phyloP scores from a whole-genome alignment of 768 basidiomycete species.

The Lepiota venenata region DNA sequence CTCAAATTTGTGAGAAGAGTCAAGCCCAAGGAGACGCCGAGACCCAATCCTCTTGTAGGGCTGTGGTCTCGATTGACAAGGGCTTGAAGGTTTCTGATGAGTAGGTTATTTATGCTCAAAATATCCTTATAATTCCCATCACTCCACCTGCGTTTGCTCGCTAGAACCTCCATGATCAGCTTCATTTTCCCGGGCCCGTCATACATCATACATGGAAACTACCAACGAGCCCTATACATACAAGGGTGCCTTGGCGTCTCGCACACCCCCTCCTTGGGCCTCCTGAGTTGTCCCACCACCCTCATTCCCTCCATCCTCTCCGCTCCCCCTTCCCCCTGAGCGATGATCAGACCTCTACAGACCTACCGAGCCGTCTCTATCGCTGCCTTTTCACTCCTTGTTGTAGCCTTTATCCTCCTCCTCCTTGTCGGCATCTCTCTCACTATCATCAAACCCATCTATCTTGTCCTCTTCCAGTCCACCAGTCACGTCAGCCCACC shows the following conservation, averaged over 20 bases:
- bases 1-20: constrained; percentile 26
- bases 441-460: constrained; percentile 70
- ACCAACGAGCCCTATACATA: too few species aligned
- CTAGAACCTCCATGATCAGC: too few species aligned
- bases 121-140: too few species aligned
- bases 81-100: neutral
- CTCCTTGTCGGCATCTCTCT: constrained; percentile 74
- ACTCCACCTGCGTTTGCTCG: too few species aligned
- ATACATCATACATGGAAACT: too few species aligned
- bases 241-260: neutral
- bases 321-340: neutral
- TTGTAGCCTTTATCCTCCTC: constrained; percentile 66
- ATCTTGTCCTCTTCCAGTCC: constrained; percentile 49
- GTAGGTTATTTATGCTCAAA: too few species aligned
- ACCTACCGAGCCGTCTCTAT: constrained; percentile 45
- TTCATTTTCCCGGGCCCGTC: too few species aligned
- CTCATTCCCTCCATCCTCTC: neutral
- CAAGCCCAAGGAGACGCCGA: neutral
- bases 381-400: constrained; percentile 45
- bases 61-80: neutral
- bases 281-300: neutral
- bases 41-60: neutral
- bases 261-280: neutral
- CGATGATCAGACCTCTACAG: constrained; percentile 31
- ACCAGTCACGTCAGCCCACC: constrained; percentile 23